Base-by-base conservation (phyloP, 495 filamentous ascomycete genomes). In the Xylaria nigripes region DNA sequence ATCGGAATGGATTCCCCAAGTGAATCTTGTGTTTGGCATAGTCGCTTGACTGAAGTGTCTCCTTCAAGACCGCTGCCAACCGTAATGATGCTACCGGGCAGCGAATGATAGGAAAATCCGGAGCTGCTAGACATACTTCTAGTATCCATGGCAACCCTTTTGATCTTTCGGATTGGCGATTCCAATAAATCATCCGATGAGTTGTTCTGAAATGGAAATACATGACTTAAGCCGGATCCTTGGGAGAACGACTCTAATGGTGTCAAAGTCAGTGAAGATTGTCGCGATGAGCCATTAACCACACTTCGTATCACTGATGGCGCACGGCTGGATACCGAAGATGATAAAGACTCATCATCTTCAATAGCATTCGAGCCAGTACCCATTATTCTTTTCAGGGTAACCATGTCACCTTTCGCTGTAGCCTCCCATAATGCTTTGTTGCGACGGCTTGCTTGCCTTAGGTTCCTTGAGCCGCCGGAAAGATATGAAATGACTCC, bases 401-500 rank as follows among this genome's bases (percentile, higher is more conserved):
- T 84, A 12, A 80, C 69, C 36, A 96, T 56, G 45, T 91, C 79
- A 8, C 93, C 93, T 19, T 77, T 76, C 45, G 80, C 85, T 6
- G 83, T 83, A 21, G 91, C 88, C 65, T 92, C 83, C 94, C 94
- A 99, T 10, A 99, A 72, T 6, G 82, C 80, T 63, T 84, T 84
- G 64, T 99, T 99, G 13, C 88, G 77, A 45, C 81, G 77, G 68
- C 94, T 99, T 10, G 91, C 87, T 62, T 82, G 84, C 51, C 89
- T 81, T 32, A 99, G 69, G 19, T 82, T 86, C 18, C 83, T 85
- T 0, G 90, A 90, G 58, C 95, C 90, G 23, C 82, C 83, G 19
- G 85, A 79, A 16, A 99, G 79, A 69, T 99, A 96, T 8, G 90
- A 87, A 12, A 99, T 72, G 4, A 99, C 94, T 0, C 89, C 94